Conservation (phyloP, 2,329 filamentous ascomycete genomes). For the Pseudocercospora macadamiae region DNA sequence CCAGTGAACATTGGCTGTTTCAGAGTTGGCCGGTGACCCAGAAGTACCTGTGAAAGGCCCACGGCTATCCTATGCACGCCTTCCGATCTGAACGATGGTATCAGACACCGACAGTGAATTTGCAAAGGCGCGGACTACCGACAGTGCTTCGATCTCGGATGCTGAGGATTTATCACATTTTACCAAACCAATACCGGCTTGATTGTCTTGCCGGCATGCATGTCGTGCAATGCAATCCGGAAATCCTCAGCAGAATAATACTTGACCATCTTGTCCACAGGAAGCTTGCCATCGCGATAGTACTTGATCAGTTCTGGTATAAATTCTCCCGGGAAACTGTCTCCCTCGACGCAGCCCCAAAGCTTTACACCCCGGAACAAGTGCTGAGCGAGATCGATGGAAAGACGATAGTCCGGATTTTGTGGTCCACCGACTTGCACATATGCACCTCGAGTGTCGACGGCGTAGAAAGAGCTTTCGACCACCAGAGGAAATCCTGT, state of each 20-base stretch:
- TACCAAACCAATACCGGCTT: slow-evolving; percentile 46
- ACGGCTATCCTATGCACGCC: too few relatives aligned
- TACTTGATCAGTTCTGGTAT: slow-evolving; percentile 50
- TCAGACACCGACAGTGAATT: too few relatives aligned
- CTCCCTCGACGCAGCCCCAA: slow-evolving; percentile 50
- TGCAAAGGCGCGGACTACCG: too few relatives aligned
- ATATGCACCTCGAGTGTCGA: slow-evolving; percentile 44
- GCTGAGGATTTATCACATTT: too few relatives aligned
- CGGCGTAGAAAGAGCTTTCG: slow-evolving; percentile 23
- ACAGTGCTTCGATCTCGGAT: too few relatives aligned
- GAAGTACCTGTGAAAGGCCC: too few relatives aligned
- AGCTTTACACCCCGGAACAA: slow-evolving; percentile 50
- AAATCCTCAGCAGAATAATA: slow-evolving; percentile 46
- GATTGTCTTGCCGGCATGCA: slow-evolving; percentile 42
- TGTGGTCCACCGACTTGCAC: slow-evolving; percentile 51
- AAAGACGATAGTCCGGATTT: slow-evolving; percentile 42
- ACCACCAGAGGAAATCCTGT: slow-evolving; percentile 25
- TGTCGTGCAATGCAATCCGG: slow-evolving; percentile 40
- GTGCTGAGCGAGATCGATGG: slow-evolving; percentile 43
- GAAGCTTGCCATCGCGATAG: slow-evolving; percentile 48
- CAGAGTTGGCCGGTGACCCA: too few relatives aligned
- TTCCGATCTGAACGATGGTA: too few relatives aligned
- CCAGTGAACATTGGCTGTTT: too few relatives aligned
- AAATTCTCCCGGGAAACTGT: slow-evolving; percentile 43
- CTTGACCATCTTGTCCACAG: slow-evolving; percentile 47